Conservation (phyloP, 2,329 filamentous ascomycete species). For the Stylonectria norvegica region DNA sequence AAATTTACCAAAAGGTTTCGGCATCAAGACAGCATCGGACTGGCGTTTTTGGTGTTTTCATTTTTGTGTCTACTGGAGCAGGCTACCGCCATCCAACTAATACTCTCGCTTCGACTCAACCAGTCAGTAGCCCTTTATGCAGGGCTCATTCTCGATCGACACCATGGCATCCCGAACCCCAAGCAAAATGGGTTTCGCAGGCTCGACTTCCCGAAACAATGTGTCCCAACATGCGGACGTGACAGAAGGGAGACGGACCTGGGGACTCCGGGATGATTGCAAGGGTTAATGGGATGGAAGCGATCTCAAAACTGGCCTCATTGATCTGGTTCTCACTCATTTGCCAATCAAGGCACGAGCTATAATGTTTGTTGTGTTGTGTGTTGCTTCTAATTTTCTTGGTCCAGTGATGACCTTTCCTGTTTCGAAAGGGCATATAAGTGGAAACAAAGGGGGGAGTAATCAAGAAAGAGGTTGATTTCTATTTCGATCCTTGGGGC, state of each 20-base stretch:
- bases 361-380: conserved; percentile 15
- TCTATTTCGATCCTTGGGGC: conserved; percentile 5
- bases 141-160: not conserved
- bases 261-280: conserved; percentile 1
- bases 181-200: too few species aligned
- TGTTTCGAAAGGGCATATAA: conserved; percentile 1
- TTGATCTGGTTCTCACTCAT: not conserved
- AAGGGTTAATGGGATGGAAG: too few species aligned
- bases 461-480: conserved; percentile 12
- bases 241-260: conserved; percentile 1
- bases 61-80: conserved; percentile 11
- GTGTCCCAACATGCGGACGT: too few species aligned
- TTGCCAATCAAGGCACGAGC: conserved; percentile 1
- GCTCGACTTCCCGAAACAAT: too few species aligned
- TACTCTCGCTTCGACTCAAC: conserved; percentile 10
- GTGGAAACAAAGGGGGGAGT: conserved; percentile 4
- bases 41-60: conserved; percentile 31
- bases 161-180: not conserved
- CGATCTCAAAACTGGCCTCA: too few species aligned
- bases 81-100: conserved; percentile 16
- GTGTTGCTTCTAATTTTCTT: conserved; percentile 5
- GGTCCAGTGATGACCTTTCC: conserved; percentile 1
- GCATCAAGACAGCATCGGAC: conserved; percentile 33
- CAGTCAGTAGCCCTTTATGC: not conserved
- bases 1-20: conserved; percentile 19